A percentile compares a stretch with the other conserved stretches of the same genome.
phyloP scores from a whole-genome alignment of 2,329 filamentous ascomycete species.

The Ilyonectria destructans region DNA sequence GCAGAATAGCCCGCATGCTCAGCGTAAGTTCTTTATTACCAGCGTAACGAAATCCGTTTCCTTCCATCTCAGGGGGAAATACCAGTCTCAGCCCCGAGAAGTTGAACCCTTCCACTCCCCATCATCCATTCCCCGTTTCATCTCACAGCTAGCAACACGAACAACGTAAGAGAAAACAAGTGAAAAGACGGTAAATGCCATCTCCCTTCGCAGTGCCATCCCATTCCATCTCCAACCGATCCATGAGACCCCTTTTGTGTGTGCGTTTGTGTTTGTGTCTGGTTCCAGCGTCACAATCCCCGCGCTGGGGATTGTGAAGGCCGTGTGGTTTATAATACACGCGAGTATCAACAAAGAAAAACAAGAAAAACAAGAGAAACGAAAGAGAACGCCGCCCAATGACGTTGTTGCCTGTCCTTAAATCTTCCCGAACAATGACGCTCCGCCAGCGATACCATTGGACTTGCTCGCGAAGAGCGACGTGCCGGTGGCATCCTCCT shows the following conservation, averaged over 20 bases:
- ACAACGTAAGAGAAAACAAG: conserved; percentile 27
- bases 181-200: conserved; percentile 19
- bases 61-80: conserved; percentile 20
- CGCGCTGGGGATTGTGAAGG: background rate
- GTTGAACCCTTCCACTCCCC: conserved; percentile 11
- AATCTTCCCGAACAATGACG: conserved; percentile 32
- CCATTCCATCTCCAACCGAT: conserved; percentile 33
- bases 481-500: conserved; percentile 31
- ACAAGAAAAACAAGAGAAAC: conserved; percentile 7
- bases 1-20: conserved; percentile 39
- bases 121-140: conserved; percentile 15
- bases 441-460: conserved; percentile 14
- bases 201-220: conserved; percentile 22
- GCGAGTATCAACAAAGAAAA: conserved; percentile 31
- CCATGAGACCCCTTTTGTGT: conserved; percentile 36
- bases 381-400: conserved; percentile 34
- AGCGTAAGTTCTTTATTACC: conserved; percentile 40
- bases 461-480: conserved; percentile 43
- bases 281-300: conserved; percentile 22
- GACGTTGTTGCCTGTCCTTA: conserved; percentile 21
- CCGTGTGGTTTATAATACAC: conserved; percentile 34
- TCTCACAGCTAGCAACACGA: conserved; percentile 18
- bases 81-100: conserved; percentile 25
- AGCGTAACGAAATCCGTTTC: conserved; percentile 34
- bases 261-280: conserved; percentile 28